Conservation (phyloP, 768 basidiomycete genomes). For the Tylopilus balloui region DNA sequence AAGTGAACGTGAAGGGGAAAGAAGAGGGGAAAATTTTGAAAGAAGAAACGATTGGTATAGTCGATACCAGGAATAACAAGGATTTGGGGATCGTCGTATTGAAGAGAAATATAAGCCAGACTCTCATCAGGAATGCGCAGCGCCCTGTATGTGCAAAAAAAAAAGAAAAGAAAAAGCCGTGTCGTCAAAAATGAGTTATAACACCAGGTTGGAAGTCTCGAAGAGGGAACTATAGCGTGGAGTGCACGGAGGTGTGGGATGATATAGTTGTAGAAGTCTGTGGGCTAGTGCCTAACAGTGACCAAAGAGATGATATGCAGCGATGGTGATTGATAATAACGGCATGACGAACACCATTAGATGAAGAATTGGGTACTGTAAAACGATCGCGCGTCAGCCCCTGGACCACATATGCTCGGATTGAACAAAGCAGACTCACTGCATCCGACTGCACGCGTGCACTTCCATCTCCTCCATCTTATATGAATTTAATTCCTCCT, state of each 20-base stretch:
- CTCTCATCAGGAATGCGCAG: slow-evolving; percentile 31
- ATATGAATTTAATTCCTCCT: slow-evolving; percentile 96
- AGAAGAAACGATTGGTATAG: slow-evolving; percentile 14
- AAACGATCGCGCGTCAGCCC: slow-evolving; percentile 1
- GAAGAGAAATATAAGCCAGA: slow-evolving; percentile 7
- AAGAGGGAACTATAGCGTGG: slow-evolving; percentile 16
- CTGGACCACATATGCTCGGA: not conserved
- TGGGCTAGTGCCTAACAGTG: slow-evolving; percentile 29
- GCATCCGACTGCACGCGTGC: slow-evolving; percentile 85
- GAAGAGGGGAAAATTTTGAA: not conserved
- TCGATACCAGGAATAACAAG: slow-evolving; percentile 11
- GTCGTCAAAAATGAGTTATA: slow-evolving; percentile 19
- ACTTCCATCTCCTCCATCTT: slow-evolving; percentile 99
- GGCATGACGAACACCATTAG: slow-evolving; percentile 38
- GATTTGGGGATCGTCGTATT: not conserved
- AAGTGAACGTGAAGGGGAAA: not conserved
- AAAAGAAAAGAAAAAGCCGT: too few species aligned
- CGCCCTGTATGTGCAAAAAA: slow-evolving; percentile 25
- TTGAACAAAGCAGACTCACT: slow-evolving; percentile 52
- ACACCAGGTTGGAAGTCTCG: slow-evolving; percentile 23
- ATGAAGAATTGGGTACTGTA: slow-evolving; percentile 85
- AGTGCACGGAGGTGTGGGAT: slow-evolving; percentile 14
- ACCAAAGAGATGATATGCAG: slow-evolving; percentile 25
- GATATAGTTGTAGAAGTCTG: slow-evolving; percentile 25
- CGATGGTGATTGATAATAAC: slow-evolving; percentile 19